These are phyloP conservation scores for Aquanectria penicillioides DNA, from an alignment of 2,329 filamentous ascomycete genomes.

Conservation along the genomic window DNA sequence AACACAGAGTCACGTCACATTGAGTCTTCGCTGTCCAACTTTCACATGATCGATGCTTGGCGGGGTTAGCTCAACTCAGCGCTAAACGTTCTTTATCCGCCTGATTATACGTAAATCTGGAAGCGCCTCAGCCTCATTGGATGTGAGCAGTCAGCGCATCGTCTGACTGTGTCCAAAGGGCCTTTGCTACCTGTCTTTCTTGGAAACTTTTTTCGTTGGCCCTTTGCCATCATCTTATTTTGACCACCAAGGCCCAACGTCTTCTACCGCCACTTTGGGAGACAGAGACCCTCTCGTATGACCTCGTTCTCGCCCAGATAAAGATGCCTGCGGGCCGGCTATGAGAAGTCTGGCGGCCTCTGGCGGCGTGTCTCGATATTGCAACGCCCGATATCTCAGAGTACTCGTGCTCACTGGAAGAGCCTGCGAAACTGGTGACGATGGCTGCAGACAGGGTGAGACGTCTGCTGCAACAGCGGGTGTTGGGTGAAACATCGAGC, in stretches of 20 bases:
- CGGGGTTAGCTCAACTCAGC: slow-evolving; percentile 16
- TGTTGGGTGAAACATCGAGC: slow-evolving; percentile 5
- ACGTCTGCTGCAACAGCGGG: slow-evolving; percentile 7
- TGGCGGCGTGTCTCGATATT: not conserved
- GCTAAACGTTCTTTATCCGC: slow-evolving; percentile 9
- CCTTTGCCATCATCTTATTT: not conserved
- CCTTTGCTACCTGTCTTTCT: not conserved
- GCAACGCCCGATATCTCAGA: not conserved
- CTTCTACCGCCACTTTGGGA: no score
- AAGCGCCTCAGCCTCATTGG: slow-evolving; percentile 7
- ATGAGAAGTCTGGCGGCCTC: not conserved
- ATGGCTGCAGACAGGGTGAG: slow-evolving; percentile 13
- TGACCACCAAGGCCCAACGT: no score
- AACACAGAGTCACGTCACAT: not conserved
- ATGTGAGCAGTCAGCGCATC: slow-evolving; percentile 10
- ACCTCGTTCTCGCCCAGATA: not conserved
- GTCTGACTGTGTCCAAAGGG: slow-evolving; percentile 12
- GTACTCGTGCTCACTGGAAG: not conserved
- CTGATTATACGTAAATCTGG: not conserved
- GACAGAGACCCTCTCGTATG: no score
- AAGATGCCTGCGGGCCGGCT: slow-evolving; percentile 1
- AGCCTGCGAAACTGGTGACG: not conserved
- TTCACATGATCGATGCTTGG: slow-evolving; percentile 12
- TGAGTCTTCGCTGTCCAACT: no score
- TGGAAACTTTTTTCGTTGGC: not conserved